These are phyloP conservation scores for Dryas octopetala DNA, from an alignment of 306 rosid species.

Conservation along the genomic window DNA sequence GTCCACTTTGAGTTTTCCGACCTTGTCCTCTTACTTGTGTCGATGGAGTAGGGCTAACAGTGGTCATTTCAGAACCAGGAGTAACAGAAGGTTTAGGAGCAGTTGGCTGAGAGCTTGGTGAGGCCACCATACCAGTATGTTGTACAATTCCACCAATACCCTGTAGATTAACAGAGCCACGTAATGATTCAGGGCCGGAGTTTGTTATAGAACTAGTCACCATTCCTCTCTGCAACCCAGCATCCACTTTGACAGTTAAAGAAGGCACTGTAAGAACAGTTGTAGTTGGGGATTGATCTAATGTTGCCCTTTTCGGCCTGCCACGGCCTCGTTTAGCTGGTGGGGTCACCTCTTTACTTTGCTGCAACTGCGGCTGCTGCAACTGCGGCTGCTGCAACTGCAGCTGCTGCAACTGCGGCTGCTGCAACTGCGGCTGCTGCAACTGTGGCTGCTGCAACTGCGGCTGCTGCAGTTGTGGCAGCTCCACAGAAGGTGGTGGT, in stretches of 20 bases:
- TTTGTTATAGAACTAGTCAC: conserved; percentile 39
- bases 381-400: not conserved
- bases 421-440: conserved; percentile 52
- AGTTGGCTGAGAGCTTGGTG: conserved; percentile 42
- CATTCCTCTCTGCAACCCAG: conserved; percentile 45
- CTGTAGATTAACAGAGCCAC: conserved; percentile 33
- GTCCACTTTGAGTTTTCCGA: conserved; percentile 59
- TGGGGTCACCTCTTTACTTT: conserved; percentile 63
- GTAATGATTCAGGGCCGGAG: conserved; percentile 41
- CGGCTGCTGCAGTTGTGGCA: conserved; percentile 16
- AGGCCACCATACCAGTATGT: conserved; percentile 36
- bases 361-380: conserved; percentile 52
- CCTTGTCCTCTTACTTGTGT: conserved; percentile 64
- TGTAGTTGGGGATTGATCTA: conserved; percentile 49
- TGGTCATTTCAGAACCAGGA: conserved; percentile 37
- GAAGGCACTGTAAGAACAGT: conserved; percentile 45
- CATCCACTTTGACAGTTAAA: conserved; percentile 45
- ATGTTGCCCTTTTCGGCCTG: conserved; percentile 78
- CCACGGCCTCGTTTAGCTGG: conserved; percentile 97
- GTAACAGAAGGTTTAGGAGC: conserved; percentile 38
- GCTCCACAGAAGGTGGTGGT: conserved; percentile 46
- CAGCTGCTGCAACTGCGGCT: conserved; percentile 14
- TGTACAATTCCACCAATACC: conserved; percentile 37
- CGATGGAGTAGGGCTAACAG: conserved; percentile 43
- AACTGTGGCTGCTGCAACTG: not conserved